Conservation (phyloP, 345 rosid species). For the Gossypium sturtianum region DNA sequence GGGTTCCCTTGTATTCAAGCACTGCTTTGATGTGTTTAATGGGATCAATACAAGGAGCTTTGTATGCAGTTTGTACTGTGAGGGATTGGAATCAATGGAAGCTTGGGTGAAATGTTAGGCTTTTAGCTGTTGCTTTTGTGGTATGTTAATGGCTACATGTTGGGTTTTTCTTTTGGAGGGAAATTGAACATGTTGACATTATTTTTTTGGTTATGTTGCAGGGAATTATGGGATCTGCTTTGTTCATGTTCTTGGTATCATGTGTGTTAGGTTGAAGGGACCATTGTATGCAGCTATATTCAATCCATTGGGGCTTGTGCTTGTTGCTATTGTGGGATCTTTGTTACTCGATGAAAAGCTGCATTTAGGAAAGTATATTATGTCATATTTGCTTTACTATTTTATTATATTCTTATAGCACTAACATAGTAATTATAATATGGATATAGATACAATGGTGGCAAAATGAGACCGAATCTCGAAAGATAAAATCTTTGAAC, state of each 20-base stretch:
- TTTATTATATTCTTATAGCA: too few species aligned
- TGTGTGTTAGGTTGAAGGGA: slow-evolving; percentile 27
- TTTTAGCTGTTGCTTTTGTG: slow-evolving; percentile 33
- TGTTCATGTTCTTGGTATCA: slow-evolving; percentile 20
- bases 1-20: slow-evolving; percentile 36
- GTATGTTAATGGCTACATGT: slow-evolving; percentile 12
- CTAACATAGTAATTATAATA: too few species aligned
- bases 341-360: slow-evolving; percentile 31
- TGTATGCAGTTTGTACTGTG: slow-evolving; percentile 32
- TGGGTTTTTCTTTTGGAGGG: background rate
- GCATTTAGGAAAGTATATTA: slow-evolving; percentile 33
- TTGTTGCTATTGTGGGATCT: slow-evolving; percentile 27
- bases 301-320: slow-evolving; percentile 29
- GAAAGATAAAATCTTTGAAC: too few species aligned
- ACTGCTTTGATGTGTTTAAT: slow-evolving; percentile 41
- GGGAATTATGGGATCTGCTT: slow-evolving; percentile 34
- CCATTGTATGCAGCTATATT: slow-evolving; percentile 37
- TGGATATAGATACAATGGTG: background rate
- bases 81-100: slow-evolving; percentile 51
- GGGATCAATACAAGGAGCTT: slow-evolving; percentile 35
- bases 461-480: background rate
- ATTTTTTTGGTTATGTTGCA: background rate
- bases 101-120: slow-evolving; percentile 48
- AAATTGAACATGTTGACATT: background rate
- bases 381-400: background rate